A percentile compares a stretch with the other conserved stretches of the same genome.
Evolutionary conservation across 202 grass and related monocot genomes (phyloP).

Genomic region (Eragrostis tef): DNA sequence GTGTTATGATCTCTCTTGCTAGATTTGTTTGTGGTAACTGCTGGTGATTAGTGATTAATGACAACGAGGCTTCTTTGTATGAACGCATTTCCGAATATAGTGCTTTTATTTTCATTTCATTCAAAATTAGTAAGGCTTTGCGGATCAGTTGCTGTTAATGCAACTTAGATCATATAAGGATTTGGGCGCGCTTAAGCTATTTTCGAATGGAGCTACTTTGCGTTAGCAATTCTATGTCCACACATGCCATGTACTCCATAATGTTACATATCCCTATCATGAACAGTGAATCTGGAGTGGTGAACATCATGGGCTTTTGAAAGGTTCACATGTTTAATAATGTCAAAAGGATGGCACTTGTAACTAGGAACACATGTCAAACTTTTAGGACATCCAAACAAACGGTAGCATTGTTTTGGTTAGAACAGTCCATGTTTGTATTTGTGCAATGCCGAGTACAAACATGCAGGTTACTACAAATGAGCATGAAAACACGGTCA

Average conservation of each 20-base stretch:
- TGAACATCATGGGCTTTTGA: conserved; percentile 25
- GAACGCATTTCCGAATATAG: neutral
- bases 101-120: neutral
- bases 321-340: conserved; percentile 38
- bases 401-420: conserved; percentile 32
- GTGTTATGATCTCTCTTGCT: conserved; percentile 1
- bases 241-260: conserved; percentile 6
- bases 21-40: neutral
- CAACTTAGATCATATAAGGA: neutral
- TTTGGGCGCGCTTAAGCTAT: neutral
- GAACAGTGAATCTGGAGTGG: conserved; percentile 35
- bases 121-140: neutral
- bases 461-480: conserved; percentile 12
- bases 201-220: conserved; percentile 17
- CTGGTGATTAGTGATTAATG: neutral
- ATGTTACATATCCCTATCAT: neutral
- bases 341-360: conserved; percentile 27
- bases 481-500: conserved; percentile 20
- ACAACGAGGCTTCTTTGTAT: neutral
- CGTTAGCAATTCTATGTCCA: conserved; percentile 13
- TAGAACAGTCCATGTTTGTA: conserved; percentile 43
- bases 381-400: conserved; percentile 32
- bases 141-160: neutral
- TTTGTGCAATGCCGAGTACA: conserved; percentile 17
- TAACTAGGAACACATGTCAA: conserved; percentile 37